Conservation (phyloP, 805 yeast genomes). For the Metschnikowia bowlesiae region DNA sequence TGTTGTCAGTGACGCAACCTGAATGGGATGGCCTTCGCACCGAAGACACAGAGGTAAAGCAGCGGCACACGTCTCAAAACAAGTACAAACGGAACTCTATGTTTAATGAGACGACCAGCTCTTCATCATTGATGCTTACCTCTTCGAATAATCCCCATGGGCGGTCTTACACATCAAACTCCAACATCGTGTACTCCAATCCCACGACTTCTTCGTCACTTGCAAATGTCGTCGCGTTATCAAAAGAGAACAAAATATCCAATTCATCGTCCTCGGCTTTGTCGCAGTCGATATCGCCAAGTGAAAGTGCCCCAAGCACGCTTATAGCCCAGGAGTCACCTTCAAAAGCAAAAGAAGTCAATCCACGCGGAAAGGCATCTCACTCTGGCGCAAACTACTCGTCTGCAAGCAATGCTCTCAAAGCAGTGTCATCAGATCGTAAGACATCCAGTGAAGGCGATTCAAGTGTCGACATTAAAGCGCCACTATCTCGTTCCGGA, state of each 20-base stretch:
- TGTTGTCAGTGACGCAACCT: slow-evolving; percentile 75
- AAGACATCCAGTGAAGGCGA: slow-evolving; percentile 13
- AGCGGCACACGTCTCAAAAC: slow-evolving; percentile 13
- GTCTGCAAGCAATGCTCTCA: slow-evolving; percentile 63
- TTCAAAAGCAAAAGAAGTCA: slow-evolving; percentile 4
- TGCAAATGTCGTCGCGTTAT: slow-evolving; percentile 49
- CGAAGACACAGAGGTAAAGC: slow-evolving; percentile 23
- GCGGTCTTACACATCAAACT: slow-evolving; percentile 34
- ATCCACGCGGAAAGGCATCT: slow-evolving; percentile 27
- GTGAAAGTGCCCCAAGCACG: not conserved
- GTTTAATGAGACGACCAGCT: slow-evolving; percentile 37
- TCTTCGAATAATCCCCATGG: slow-evolving; percentile 22
- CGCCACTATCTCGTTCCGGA: slow-evolving; percentile 14
- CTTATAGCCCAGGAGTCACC: slow-evolving; percentile 4
- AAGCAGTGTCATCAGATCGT: slow-evolving; percentile 69
- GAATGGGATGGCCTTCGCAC: slow-evolving; percentile 76
- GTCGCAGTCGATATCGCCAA: not conserved
- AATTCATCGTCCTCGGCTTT: slow-evolving; percentile 22
- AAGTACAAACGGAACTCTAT: slow-evolving; percentile 43
- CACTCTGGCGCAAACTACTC: slow-evolving; percentile 33
- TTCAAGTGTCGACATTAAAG: not conserved
- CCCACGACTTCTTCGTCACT: slow-evolving; percentile 63
- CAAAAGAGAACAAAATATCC: slow-evolving; percentile 18
- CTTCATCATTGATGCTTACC: slow-evolving; percentile 34
- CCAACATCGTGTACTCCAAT: slow-evolving; percentile 40